A percentile compares a stretch with the other conserved stretches of the same genome.
Conservation (phyloP, 2,329 filamentous ascomycete genomes). For the Microdochium trichocladiopsis region DNA sequence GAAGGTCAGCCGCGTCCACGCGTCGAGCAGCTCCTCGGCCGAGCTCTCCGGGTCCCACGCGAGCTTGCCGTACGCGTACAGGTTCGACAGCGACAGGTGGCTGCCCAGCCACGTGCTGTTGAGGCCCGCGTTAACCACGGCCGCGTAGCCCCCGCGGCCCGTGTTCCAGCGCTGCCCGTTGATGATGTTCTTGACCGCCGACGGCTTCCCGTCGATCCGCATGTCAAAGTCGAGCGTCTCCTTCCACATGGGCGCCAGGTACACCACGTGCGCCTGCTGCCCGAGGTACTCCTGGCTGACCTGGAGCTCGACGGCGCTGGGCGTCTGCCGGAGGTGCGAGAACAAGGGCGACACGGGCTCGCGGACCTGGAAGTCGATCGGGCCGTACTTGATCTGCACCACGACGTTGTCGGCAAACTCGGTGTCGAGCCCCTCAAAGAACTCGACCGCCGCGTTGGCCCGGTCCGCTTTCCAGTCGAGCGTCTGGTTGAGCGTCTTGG, state of each 20-base stretch:
- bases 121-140: conserved; percentile 59
- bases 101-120: conserved; percentile 64
- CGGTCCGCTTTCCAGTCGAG: conserved; percentile 58
- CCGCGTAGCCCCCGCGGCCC: conserved; percentile 53
- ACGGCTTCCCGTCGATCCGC: conserved; percentile 47
- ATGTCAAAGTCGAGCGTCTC: conserved; percentile 62
- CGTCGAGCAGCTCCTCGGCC: conserved; percentile 43
- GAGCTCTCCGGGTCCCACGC: conserved; percentile 55
- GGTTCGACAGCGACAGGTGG: conserved; percentile 63
- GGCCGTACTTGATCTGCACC: conserved; percentile 67
- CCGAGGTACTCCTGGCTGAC: conserved; percentile 66
- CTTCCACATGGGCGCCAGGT: conserved; percentile 62
- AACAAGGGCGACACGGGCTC: conserved; percentile 63
- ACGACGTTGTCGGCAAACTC: conserved; percentile 65
- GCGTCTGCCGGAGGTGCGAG: conserved; percentile 35
- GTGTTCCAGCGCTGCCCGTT: conserved; percentile 52
- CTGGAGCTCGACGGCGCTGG: conserved; percentile 55
- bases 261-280: conserved; percentile 63
- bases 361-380: conserved; percentile 68
- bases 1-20: conserved; percentile 65
- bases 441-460: conserved; percentile 63
- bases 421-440: conserved; percentile 56
- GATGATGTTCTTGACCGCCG: conserved; percentile 52
- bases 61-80: conserved; percentile 62
- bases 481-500: conserved; percentile 38